Conservation (phyloP, 177 flowering plant genomes). For the Telopea speciosissima region DNA sequence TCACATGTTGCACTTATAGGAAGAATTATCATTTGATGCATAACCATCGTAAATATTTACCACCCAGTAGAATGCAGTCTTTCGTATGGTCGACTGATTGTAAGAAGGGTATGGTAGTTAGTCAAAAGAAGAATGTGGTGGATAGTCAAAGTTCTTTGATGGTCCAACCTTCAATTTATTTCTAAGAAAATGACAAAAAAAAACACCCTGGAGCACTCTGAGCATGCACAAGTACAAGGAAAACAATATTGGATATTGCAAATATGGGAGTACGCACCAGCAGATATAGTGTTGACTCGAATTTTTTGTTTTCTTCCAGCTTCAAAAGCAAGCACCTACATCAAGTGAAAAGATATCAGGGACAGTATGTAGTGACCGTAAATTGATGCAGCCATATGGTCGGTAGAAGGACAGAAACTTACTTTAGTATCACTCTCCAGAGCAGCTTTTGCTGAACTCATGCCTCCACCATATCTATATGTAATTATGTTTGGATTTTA, state of each 20-base stretch:
- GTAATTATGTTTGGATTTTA: not conserved
- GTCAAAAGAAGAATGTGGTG: not conserved
- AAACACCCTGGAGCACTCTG: not conserved
- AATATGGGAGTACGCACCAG: conserved; percentile 42
- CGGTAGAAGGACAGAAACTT: conserved; percentile 17
- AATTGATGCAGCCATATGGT: not conserved
- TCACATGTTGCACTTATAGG: not conserved
- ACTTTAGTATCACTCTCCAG: conserved; percentile 91
- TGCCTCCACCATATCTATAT: conserved; percentile 92
- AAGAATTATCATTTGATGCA: not conserved
- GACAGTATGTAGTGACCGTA: not conserved
- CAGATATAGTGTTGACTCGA: conserved; percentile 92
- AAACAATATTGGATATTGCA: not conserved
- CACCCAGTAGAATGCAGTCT: not conserved
- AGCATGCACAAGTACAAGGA: not conserved
- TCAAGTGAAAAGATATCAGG: not conserved
- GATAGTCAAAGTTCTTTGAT: not conserved
- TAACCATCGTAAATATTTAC: not conserved
- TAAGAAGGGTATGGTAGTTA: not conserved
- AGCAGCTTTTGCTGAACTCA: conserved; percentile 98
- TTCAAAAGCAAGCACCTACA: conserved; percentile 94
- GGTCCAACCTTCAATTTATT: not conserved
- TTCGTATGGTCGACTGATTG: too few relatives aligned
- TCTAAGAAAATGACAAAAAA: too few relatives aligned
- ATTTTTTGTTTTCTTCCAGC: conserved; percentile 79